Base-by-base conservation (phyloP, 805 yeast genomes). In the Candida ascalaphidarum region DNA sequence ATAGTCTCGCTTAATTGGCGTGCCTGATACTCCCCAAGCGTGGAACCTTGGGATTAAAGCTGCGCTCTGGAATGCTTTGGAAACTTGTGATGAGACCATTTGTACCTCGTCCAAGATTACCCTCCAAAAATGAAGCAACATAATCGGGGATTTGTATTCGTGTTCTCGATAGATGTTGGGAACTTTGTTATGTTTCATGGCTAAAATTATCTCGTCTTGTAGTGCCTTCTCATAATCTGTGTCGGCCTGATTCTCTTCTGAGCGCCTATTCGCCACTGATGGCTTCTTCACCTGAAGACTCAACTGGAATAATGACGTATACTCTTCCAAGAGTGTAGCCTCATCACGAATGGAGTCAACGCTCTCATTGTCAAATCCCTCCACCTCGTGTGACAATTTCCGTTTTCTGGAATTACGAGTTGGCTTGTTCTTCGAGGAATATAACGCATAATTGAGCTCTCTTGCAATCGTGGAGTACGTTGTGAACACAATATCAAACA, bases 11-110 rank as follows among this genome's bases (percentile, higher is more conserved):
- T 77, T 75, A 11, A 86, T 79, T 0, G 96, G 94, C 0, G 98
- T 92, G 5, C 98, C 98, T 1, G 95, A 83, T 1, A 88, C 96
- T 11, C 95, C 96, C 97, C 97, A 92, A 0, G 95, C 76, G 55
- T 92, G 96, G 25, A 74, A 71, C 29, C 95, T 64, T 4, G 95
- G 89, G 15, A 92, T 71, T 21, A 82, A 57, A 3, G 81, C 63
- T 0, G 95, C 85, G 32, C 86, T 82, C 32, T 71, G 75, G 13
- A 95, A 85, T 2, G 92, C 84, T 29, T 81, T 72, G 1, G 89
- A 72, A 3, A 74, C 65, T 14, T 78, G 78, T 3, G 71, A 68
- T 6, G 84, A 76, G 3, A 92, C 81, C 88, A 88, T 82, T 54
- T 92, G 98, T 2, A 84, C 97, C 50, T 92, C 98, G 57, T 92